phyloP scores from a whole-genome alignment of 805 yeast species.

The Jamesozyma spencerorum region DNA sequence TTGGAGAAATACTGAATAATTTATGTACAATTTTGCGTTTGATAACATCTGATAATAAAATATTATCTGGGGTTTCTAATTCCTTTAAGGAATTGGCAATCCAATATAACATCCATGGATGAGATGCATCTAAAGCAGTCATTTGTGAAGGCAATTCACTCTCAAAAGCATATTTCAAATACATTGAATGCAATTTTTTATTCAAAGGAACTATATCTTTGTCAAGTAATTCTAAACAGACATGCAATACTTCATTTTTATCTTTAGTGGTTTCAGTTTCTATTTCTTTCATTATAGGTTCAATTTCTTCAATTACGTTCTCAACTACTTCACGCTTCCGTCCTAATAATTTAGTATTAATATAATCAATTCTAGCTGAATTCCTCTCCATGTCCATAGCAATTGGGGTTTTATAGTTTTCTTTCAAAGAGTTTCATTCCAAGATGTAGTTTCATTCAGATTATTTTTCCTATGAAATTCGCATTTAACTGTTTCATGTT shows the following conservation, averaged over 20 bases:
- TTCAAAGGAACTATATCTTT: slow-evolving; percentile 8
- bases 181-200: slow-evolving; percentile 35
- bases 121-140: slow-evolving; percentile 71
- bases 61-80: slow-evolving; percentile 26
- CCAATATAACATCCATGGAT: slow-evolving; percentile 90
- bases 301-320: slow-evolving; percentile 6
- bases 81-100: slow-evolving; percentile 44
- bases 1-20: slow-evolving; percentile 23
- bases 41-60: slow-evolving; percentile 17
- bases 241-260: slow-evolving; percentile 18
- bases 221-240: slow-evolving; percentile 12
- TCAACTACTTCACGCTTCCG: slow-evolving; percentile 16
- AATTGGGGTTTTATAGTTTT: too few species aligned
- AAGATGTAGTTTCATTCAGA: too few species aligned
- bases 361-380: slow-evolving; percentile 7
- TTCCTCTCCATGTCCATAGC: slow-evolving; percentile 1
- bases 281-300: slow-evolving; percentile 17
- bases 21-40: slow-evolving; percentile 27
- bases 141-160: slow-evolving; percentile 43
- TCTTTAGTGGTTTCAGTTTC: slow-evolving; percentile 26
- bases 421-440: too few species aligned
- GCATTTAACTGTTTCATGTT: too few species aligned
- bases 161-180: slow-evolving; percentile 34
- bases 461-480: too few species aligned
- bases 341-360: slow-evolving; percentile 16